Evolutionary conservation across 2,329 filamentous ascomycete genomes (phyloP), one percentile per base, ranked within the genome.

Genomic region (Teratosphaeria zuluensis): DNA sequence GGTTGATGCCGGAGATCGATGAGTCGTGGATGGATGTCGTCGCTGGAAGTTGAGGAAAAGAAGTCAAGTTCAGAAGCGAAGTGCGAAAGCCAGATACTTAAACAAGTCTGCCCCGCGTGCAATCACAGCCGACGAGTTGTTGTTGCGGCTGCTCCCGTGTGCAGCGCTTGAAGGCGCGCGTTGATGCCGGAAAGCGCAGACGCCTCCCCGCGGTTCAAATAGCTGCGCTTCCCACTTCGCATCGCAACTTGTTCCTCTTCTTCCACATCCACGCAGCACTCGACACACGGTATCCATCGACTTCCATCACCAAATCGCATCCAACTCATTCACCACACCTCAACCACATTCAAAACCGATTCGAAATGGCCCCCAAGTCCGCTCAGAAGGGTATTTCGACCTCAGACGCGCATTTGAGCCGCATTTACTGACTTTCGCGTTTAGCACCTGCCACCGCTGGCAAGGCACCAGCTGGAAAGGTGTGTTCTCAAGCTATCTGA

Each of bases 301-400:
- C 60, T 58, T 66, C 62, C 66, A 69, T 70, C 70, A 69, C 53
- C 65, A 62, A 60, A 61, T 57, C 63, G 63, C 62, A 65, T 60
- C 64, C 65, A 69, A 68, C 66, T 65, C 68, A 68, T 63, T 64
- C 64, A 64, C 56, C 30, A 33, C 60, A 56, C 48, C 59, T 59
- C 62, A 68, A 60, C 55, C 61, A 65, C 62, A 62, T 62, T 63
- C 55, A 69, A 66, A 70, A 65, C 68, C 62, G 58, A 60, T 59
- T 68, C 76, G 86, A 87, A 88, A 97, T 97, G 94, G 85, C 94
- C 82, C 92, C 94, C 76, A 97, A 97, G 84, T 87, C 89, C 75
- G 92, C 92, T 75, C 89, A 95, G 82, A 97, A 97, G 67, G 68
- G 67, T 61, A 54, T 55, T 59, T 46, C 14, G 32, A 16, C 55